Evolutionary conservation across 2,329 filamentous ascomycete genomes (phyloP).

Genomic region (Cladosporium velox): DNA sequence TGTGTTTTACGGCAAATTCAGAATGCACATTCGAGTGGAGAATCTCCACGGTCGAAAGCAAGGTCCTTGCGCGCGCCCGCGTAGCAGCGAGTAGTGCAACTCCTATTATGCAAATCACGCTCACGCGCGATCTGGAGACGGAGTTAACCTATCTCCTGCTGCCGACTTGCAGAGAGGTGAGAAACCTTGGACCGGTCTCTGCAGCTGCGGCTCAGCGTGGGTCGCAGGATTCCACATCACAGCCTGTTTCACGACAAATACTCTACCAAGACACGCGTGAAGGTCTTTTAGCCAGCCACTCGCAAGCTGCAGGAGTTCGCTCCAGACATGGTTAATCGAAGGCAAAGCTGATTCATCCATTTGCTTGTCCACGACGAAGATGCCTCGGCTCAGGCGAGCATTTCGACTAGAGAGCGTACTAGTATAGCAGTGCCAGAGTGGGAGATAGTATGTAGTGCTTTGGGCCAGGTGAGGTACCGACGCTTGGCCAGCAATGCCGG

Average conservation of each 20-base stretch:
- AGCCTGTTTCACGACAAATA: neutral
- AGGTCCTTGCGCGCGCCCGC: neutral
- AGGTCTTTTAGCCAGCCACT: constrained; percentile 6
- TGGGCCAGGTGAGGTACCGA: constrained; percentile 1
- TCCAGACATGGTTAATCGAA: neutral
- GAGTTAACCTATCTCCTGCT: constrained; percentile 4
- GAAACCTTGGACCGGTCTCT: constrained; percentile 6
- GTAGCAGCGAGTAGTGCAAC: neutral
- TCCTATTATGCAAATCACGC: constrained; percentile 1
- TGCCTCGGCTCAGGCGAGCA: neutral
- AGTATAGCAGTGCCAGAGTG: neutral
- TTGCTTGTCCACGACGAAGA: neutral
- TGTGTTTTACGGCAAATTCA: neutral
- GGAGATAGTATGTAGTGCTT: neutral
- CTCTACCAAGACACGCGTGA: neutral
- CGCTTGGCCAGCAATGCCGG: neutral
- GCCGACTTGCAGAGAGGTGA: neutral
- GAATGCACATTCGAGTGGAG: neutral
- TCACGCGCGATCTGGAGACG: neutral
- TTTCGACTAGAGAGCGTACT: neutral
- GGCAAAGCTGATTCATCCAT: neutral
- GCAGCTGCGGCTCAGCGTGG: neutral
- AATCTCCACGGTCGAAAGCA: neutral
- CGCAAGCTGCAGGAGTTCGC: neutral
- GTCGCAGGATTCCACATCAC: constrained; percentile 2